phyloP scores from a whole-genome alignment of 2,329 filamentous ascomycete genomes.

The Diaporthe ilicicola region DNA sequence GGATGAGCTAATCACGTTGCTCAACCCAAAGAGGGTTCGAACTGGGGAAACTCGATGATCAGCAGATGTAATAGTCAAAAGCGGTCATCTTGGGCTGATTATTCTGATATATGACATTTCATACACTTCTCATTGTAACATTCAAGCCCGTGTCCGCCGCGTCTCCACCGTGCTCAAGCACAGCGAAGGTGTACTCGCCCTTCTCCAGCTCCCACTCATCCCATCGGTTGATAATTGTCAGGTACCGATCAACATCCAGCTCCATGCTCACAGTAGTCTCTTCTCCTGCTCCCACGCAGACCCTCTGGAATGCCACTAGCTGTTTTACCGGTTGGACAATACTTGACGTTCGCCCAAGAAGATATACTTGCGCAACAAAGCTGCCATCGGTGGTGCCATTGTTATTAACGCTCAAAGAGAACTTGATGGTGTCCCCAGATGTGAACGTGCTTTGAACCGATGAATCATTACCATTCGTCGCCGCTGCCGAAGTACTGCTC shows the following conservation, averaged over 20 bases:
- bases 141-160: conserved; percentile 45
- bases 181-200: conserved; percentile 51
- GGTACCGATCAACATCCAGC: conserved; percentile 51
- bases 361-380: conserved; percentile 52
- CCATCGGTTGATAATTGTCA: conserved; percentile 50
- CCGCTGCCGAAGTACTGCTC: neutral
- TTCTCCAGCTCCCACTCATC: conserved; percentile 54
- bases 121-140: conserved; percentile 49
- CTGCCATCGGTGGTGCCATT: conserved; percentile 44
- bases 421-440: conserved; percentile 43
- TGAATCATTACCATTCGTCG: neutral
- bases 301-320: conserved; percentile 51
- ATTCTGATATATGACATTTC: neutral
- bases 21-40: neutral
- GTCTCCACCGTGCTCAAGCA: conserved; percentile 51
- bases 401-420: conserved; percentile 46
- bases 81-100: no score
- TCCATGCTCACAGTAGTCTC: conserved; percentile 43
- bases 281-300: conserved; percentile 47
- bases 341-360: conserved; percentile 48
- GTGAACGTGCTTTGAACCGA: neutral
- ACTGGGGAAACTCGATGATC: neutral
- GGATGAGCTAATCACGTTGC: neutral
- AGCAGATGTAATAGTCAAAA: no score
- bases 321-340: conserved; percentile 53